phyloP scores from a whole-genome alignment of 176 grass and related monocot species.

The Carex pumila region DNA sequence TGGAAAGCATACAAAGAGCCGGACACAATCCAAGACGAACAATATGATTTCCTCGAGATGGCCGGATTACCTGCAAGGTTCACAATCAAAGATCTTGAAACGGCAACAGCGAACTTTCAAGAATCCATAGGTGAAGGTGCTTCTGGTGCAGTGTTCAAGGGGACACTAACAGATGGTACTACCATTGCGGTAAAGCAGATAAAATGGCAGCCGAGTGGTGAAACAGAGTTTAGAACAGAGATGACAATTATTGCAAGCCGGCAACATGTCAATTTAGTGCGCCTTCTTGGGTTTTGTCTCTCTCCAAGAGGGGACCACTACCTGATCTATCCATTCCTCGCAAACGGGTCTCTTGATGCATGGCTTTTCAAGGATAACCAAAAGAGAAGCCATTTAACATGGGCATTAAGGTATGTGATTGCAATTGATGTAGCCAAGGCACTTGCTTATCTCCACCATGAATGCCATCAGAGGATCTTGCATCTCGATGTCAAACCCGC shows the following conservation, averaged over 20 bases:
- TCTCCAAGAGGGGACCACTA: background rate
- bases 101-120: conserved; percentile 29
- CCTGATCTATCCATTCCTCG: conserved; percentile 51
- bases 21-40: background rate
- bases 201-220: conserved; percentile 13
- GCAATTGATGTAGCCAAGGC: conserved; percentile 49
- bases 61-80: background rate
- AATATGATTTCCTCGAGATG: background rate
- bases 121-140: conserved; percentile 32
- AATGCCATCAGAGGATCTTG: conserved; percentile 35
- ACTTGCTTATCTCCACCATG: conserved; percentile 63
- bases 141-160: conserved; percentile 43
- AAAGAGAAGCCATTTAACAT: conserved; percentile 21
- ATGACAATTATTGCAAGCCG: conserved; percentile 34
- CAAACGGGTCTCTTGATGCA: conserved; percentile 46
- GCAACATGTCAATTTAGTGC: conserved; percentile 44
- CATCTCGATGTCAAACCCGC: conserved; percentile 67
- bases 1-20: background rate
- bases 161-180: conserved; percentile 48
- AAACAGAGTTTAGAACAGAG: conserved; percentile 36
- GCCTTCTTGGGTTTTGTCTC: conserved; percentile 50
- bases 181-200: conserved; percentile 44
- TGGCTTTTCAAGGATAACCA: conserved; percentile 41
- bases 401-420: conserved; percentile 18
- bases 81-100: background rate